phyloP scores from a whole-genome alignment of 306 rosid genomes.

The Vachellia collinsii region DNA sequence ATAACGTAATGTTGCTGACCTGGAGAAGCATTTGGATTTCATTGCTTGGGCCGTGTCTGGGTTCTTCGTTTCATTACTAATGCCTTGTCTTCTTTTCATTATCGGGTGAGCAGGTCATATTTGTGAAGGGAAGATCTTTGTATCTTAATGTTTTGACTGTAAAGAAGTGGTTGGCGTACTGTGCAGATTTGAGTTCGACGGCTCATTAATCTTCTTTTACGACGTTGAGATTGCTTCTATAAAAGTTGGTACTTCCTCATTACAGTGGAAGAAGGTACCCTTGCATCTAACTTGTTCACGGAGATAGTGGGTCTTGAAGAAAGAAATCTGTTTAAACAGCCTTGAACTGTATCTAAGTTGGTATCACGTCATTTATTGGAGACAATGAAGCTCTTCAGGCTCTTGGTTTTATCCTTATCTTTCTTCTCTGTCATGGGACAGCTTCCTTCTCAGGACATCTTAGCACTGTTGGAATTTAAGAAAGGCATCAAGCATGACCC shows the following conservation, averaged over 20 bases:
- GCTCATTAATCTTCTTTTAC: constrained; percentile 19
- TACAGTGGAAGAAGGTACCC: constrained; percentile 29
- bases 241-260: constrained; percentile 12
- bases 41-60: constrained; percentile 14
- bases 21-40: constrained; percentile 27
- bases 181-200: constrained; percentile 33
- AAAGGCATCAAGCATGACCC: constrained; percentile 96
- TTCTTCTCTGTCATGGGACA: constrained; percentile 72
- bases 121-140: constrained; percentile 24
- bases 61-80: constrained; percentile 15
- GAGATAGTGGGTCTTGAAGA: constrained; percentile 31
- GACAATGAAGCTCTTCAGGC: constrained; percentile 57
- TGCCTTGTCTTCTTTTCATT: constrained; percentile 34
- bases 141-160: constrained; percentile 27
- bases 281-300: constrained; percentile 23
- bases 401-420: constrained; percentile 67
- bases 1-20: constrained; percentile 30
- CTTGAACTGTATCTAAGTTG: constrained; percentile 26
- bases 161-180: constrained; percentile 14
- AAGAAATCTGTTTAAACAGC: constrained; percentile 34
- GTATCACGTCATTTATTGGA: constrained; percentile 21
- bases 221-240: constrained; percentile 35
- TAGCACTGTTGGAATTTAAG: constrained; percentile 88
- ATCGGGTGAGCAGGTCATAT: constrained; percentile 27
- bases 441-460: constrained; percentile 96